Evolutionary conservation across 1,284 basidiomycete genomes (phyloP), one percentile per base, ranked within the genome.

Genomic region (Puccinia triticina): DNA sequence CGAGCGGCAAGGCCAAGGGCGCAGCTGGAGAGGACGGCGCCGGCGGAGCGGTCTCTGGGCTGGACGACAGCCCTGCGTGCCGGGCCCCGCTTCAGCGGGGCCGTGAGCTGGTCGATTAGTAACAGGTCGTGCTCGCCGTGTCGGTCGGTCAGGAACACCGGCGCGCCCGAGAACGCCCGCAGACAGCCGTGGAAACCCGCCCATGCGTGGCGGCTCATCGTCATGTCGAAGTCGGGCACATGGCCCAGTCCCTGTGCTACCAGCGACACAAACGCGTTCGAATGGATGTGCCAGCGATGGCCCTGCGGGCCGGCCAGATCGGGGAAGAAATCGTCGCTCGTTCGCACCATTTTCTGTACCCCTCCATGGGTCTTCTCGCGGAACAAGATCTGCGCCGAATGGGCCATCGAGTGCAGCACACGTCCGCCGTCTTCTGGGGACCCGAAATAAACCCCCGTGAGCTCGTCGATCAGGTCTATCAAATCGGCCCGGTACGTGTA

Each of bases 281-380:
- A 66, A 50, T 66, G 34, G n/a, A 77, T 59, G 64, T 77, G 76
- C 76, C 57, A 77, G 12, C 76, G 76, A 77, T 77, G 76, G 7
- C 57, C 76, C 26, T 77, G 23, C 14, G 37, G 37, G 14, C 50
- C 40, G 14, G 10, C 34, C 21, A 64, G 57, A 53, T 77, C 76
- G 8, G 76, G 76, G 48, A 66, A 77, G 10, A 77, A 64, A 48
- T 77, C 76, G 61, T 66, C 61, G 48, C 76, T 77, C 12, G 76
- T 77, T 32, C 61, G 21, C 76, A 77, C 67, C 32, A 77, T 48
- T 34, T 64, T 64, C 26, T 46, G n/a, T n/a, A n/a, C n/a, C n/a
- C n/a, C n/a, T n/a, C n/a, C n/a, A n/a, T n/a, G n/a, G n/a, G n/a
- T 18, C 57, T 23, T 29, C 21, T 29, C 32, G 26, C 67, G 67